Base-by-base conservation (phyloP, 306 rosid species). In the Sechiopsis laciniata region DNA sequence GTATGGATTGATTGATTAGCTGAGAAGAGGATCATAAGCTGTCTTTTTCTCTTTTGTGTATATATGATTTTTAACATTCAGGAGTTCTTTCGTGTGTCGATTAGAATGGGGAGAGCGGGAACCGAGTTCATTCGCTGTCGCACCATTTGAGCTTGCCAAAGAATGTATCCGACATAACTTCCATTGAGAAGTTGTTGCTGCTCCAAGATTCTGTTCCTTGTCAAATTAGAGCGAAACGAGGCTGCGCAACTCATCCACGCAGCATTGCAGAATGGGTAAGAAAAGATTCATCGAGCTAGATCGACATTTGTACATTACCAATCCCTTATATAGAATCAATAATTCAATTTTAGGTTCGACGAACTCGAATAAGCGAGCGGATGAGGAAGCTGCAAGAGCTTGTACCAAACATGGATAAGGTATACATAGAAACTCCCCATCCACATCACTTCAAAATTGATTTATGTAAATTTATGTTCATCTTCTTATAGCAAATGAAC, bases 331-430 rank as follows among this genome's bases (percentile, higher is more conserved):
- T 10, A 17, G 29, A 55, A 19, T 51, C 58, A n/a, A 16, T 64
- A n/a, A 16, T 64, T 40, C 26, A 35, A 10, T 55, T 50, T 62
- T 83, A 93, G 98, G 88, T 86, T 17, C 84, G 98, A 85, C 86
- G 98, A 90, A 90, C 97, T 51, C 86, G 91, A 58, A 93, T 93
- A 65, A 93, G 98, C 64, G 98, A 93, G 74, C 86, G 98, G 58
- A 93, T 93, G 48, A 42, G 48, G 48, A 42, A 9, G 48, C 48
- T 42, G 2, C 48, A 42, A 42, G 48, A 90, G 69, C 98, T 93
- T 75, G 98, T 93, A 11, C 98, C 98, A 13, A 87, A 88, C 87
- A 93, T 93, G 98, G 96, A 93, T 78, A 93, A 90, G 97, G 98
- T 93, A 79, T 37, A 26, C 19, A 35, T 0, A 13, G 55, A 53